Conservation (phyloP, 495 filamentous ascomycete genomes). For the Neurospora sp. region DNA sequence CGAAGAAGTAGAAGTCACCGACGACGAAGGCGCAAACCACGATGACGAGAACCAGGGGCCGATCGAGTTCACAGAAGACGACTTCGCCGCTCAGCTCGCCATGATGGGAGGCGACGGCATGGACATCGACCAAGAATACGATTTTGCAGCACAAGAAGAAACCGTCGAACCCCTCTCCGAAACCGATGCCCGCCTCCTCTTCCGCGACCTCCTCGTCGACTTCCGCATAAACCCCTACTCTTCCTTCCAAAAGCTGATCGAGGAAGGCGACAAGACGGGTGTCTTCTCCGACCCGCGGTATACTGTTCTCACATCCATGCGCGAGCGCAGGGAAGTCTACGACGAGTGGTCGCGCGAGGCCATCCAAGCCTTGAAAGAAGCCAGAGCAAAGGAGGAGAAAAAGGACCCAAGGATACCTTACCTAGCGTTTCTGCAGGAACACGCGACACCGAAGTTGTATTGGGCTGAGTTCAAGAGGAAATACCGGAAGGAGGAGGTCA, state of each 20-base stretch:
- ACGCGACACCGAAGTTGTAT: constrained; percentile 82
- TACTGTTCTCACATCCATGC: constrained; percentile 70
- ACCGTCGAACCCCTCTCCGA: constrained; percentile 58
- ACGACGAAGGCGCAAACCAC: constrained; percentile 44
- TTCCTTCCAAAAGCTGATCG: constrained; percentile 81
- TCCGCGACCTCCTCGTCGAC: constrained; percentile 80
- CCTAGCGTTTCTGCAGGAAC: constrained; percentile 67
- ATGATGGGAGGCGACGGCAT: constrained; percentile 65
- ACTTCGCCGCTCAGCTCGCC: constrained; percentile 85
- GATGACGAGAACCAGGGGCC: constrained; percentile 40
- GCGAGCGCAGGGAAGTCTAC: constrained; percentile 69
- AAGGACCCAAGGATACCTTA: constrained; percentile 79
- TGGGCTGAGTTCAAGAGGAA: constrained; percentile 96
- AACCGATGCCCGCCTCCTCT: constrained; percentile 59
- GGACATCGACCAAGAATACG: constrained; percentile 57
- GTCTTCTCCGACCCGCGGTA: constrained; percentile 83
- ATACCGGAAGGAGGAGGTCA: constrained; percentile 67
- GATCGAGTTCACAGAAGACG: constrained; percentile 88
- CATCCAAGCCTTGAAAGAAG: constrained; percentile 60
- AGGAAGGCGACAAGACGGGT: constrained; percentile 48
- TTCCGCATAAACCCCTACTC: constrained; percentile 74
- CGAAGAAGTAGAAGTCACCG: constrained; percentile 82
- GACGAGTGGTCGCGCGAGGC: constrained; percentile 67
- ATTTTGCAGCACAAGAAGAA: constrained; percentile 8
- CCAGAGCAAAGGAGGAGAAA: constrained; percentile 67